Evolutionary conservation across 2,329 filamentous ascomycete genomes (phyloP), one percentile per base, ranked within the genome.

Genomic region (Neofusicoccum sp.): DNA sequence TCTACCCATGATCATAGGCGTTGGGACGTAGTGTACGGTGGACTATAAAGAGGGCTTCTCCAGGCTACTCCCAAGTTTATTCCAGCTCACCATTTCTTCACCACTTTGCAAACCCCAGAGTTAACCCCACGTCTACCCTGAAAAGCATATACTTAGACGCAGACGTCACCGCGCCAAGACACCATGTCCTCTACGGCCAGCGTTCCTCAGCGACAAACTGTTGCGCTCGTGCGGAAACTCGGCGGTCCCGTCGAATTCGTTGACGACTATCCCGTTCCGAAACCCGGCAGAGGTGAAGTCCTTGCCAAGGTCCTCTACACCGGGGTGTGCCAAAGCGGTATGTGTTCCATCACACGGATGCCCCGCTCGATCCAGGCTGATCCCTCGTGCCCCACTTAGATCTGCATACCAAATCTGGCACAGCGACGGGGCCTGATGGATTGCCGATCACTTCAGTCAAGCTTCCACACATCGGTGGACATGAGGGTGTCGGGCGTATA

Each of bases 281-380:
- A 61, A 2, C 74, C 75, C 0, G 69, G 72, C 4, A 65, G 69
- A 24, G 75, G 79, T 51, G 78, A 80, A 68, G 75, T 79, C 12
- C 65, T 79, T 9, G 78, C 77, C 28, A 76, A 79, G 58, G 74
- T 79, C 2, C 71, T 80, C 30, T 79, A 79, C 62, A 76, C 71
- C 0, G 78, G 78, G 1, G 76, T 79, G 30, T 79, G 77, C 45
- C 77, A 79, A 59, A 78, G 75, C 62, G 76, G 76, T 77, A 62
- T 65, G 72, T 64, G 9, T 38, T 9, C 43, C 11, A 3, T 33
- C 30, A 41, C 26, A 43, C 20, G 3, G 20, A 30, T n/a, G 51
- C 74, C 70, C 71, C 73, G 34, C n/a, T 38, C 34, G n/a, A 11
- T 9, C 34, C 9, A 38, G n/a, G n/a, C 9, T 38, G 34, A 38